Conservation (phyloP, 1,284 basidiomycete species). For the Takashimella tepidaria region DNA sequence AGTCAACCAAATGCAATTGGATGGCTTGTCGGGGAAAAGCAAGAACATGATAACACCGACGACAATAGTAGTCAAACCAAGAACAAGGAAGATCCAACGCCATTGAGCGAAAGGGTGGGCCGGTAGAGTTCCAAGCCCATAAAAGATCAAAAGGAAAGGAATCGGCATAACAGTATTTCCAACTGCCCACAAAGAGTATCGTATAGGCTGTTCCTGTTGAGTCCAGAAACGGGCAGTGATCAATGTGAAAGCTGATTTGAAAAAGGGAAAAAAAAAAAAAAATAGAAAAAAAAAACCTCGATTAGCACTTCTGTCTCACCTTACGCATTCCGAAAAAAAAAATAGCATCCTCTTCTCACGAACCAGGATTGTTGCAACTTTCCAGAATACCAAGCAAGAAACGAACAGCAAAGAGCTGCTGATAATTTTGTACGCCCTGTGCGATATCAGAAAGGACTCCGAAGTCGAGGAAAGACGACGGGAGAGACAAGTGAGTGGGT, state of each 20-base stretch:
- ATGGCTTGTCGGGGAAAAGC: slow-evolving; percentile 18
- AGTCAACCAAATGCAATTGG: slow-evolving; percentile 17
- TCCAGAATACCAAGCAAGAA: neutral
- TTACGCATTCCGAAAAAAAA: too few species aligned
- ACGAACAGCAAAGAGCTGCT: neutral
- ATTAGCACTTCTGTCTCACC: too few species aligned
- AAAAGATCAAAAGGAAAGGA: slow-evolving; percentile 5
- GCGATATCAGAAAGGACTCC: too few species aligned
- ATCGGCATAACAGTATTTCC: slow-evolving; percentile 6
- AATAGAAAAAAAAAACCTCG: too few species aligned
- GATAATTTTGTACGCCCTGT: neutral
- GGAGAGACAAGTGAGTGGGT: neutral
- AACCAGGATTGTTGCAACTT: neutral
- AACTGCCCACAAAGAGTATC: slow-evolving; percentile 2
- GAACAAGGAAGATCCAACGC: slow-evolving; percentile 6
- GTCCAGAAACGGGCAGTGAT: slow-evolving; percentile 5
- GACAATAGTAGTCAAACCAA: slow-evolving; percentile 18
- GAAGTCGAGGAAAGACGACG: too few species aligned
- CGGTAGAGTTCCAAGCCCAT: neutral
- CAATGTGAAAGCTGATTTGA: neutral
- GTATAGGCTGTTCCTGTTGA: slow-evolving; percentile 4
- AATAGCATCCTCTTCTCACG: too few species aligned
- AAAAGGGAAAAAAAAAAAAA: too few species aligned
- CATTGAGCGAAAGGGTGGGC: slow-evolving; percentile 1
- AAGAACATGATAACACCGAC: slow-evolving; percentile 14